Base-by-base conservation (phyloP, 345 rosid species). In the Arabidopsis arenosa region DNA sequence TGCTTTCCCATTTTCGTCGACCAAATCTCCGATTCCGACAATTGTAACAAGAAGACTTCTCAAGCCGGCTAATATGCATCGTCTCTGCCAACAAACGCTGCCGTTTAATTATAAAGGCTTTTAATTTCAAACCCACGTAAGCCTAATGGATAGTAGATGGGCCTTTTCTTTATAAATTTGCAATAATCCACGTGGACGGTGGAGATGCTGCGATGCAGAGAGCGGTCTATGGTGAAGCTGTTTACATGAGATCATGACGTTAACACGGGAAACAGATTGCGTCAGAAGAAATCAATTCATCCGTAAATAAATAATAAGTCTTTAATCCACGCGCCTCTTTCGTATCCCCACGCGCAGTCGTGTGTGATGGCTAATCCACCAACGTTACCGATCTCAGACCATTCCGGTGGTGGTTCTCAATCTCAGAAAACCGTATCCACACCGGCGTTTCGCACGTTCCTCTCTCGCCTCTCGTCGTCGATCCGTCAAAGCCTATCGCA, bases 401-500 rank as follows among this genome's bases (percentile, higher is more conserved):
- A 80, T 64, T 12, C 75, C 74, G 37, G 83, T 77, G 93, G 53
- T 36, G 91, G 51, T 36, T 87, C 86, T 13, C 92, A 8, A 75
- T 17, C 65, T 56, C 85, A 87, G 32, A 81, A 87, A 11, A 75
- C 89, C 35, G 84, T 82, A 45, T 76, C 89, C 43, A 75, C 92
- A 8, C 79, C 89, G 2, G 87, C 90, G 17, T 77, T 92, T 80
- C 92, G 92, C 35, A 66, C 85, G 4, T 90, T 90, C 82, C 55
- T 88, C 83, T 77, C 93, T 1, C 93, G 90, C 36, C 82, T 92
- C 72, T 75, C 89, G 9, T 70, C 88, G 7, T 89, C 90, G 30
- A 75, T 86, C 86, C 90, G 93, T 40, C 84, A 78, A 3, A 88
- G 88, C 62, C 74, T 92, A 48, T 88, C 95, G 3, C 88, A 85